Evolutionary conservation across 208 protist genomes (phyloP), one percentile per base, ranked within the genome.

Genomic region (Porcisia hertigi): DNA sequence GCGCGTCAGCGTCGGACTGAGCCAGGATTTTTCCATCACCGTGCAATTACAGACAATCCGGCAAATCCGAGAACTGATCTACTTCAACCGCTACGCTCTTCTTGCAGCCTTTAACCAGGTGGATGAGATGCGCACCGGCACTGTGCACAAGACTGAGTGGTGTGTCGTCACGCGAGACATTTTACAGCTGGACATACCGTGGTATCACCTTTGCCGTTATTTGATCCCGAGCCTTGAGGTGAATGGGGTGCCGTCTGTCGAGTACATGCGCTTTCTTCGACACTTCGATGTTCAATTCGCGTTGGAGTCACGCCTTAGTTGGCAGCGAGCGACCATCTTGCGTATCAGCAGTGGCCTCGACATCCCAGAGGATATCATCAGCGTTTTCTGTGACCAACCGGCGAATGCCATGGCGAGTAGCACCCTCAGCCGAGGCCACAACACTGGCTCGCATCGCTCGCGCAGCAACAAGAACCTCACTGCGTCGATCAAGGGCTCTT

Each of bases 121-220:
- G 18, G 93, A 97, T 49, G 85, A 91, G 78, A 79, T 75, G 64
- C 79, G 87, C 69, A 87, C 75, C 49, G 93, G 93, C 45, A 85
- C 86, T 41, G 83, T 97, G 64, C 94, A 91, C 79, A 96, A 97
- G 86, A 79, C 89, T 8, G 91, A 96, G 81, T 97, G 93, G 92
- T 86, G 84, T 69, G 83, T 86, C 12, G 85, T 95, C 53, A 90
- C 94, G 86, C 80, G 86, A 14, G 84, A 86, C 47, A 86, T 95
- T 43, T 72, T 95, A 25, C 82, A 86, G 30, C 65, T 96, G 8
- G 89, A 96, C 67, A 75, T 97, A 45, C 92, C 93, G 36, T 97
- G 93, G 93, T 95, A 93, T 73, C 95, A 89, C 81, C 80, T 97
- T 25, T 90, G 87, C 69, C 82, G 91, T 76, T 95, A 90, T 72